phyloP scores from a whole-genome alignment of 2,329 filamentous ascomycete genomes.

The Xylariaceae sp. region DNA sequence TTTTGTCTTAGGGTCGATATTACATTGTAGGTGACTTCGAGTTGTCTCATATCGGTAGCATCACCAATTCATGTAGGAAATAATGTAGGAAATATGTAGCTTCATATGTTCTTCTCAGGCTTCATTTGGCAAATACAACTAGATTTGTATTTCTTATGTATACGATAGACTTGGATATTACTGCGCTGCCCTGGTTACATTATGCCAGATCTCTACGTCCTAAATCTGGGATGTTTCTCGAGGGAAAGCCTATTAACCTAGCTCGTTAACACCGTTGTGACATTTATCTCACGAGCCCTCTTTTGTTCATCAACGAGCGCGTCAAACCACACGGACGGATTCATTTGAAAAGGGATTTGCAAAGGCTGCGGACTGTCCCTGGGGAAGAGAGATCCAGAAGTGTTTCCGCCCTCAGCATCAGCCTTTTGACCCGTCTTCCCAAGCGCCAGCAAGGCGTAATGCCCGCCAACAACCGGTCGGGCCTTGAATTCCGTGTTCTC shows the following conservation, averaged over 20 bases:
- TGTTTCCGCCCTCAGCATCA: conserved; percentile 17
- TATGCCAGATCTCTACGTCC: too few species aligned
- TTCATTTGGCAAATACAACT: too few species aligned
- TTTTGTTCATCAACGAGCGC: neutral
- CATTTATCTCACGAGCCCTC: neutral
- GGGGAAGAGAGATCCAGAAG: conserved; percentile 22
- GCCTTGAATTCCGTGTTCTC: conserved; percentile 56
- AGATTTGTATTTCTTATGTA: too few species aligned
- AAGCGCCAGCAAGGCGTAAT: conserved; percentile 63
- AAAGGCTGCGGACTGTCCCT: conserved; percentile 22
- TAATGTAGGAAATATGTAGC: too few species aligned
- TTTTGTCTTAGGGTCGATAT: neutral
- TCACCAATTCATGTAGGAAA: too few species aligned
- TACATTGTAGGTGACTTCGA: too few species aligned
- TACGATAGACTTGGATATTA: too few species aligned
- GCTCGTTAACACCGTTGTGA: neutral
- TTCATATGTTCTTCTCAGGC: too few species aligned
- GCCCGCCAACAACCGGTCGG: conserved; percentile 65
- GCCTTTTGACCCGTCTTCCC: conserved; percentile 23
- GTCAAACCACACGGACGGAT: neutral
- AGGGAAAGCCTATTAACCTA: neutral
- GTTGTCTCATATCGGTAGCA: too few species aligned
- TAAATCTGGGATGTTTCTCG: neutral
- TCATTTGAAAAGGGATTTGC: conserved; percentile 6
- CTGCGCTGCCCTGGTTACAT: too few species aligned